Evolutionary conservation across 2,329 filamentous ascomycete genomes (phyloP), one percentile per base, ranked within the genome.

Genomic region (Hymenoscyphus scutula): DNA sequence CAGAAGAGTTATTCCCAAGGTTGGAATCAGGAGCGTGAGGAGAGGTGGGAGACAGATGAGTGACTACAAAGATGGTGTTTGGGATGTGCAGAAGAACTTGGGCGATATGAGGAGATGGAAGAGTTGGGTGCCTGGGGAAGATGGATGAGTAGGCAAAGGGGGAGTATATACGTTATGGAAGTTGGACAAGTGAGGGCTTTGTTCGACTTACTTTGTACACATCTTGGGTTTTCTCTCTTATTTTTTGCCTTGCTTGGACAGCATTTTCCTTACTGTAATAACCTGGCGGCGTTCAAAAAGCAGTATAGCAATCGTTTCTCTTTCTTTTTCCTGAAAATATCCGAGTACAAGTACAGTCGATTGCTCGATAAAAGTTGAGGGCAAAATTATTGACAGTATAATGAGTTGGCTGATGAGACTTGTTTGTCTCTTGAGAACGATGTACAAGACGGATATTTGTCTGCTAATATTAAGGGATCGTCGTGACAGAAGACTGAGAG

Each of bases 61-160:
- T 4, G 61, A 64, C 57, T 67, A 65, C 19, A 67, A 60, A 37
- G 60, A 67, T 5, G 65, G 61, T 0, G 41, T 63, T 25, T 68
- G 62, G 63, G 63, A 65, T n/a, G 56, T 67, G 15, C 66, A 69
- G 41, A 63, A 61, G 53, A 32, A 38, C 34, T 25, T 68, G 17
- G 66, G 66, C 2, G 64, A 65, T 63, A 68, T 69, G 67, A 56
- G 54, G 19, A 29, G 41, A 56, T 69, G 67, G 67, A 67, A 67
- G 51, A 64, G 45, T 4, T 69, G 67, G 67, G 41, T 34, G 25
- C 63, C 65, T 23, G 41, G 19, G n/a, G 41, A 23, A 23, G n/a
- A 23, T 48, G 19, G n/a, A 23, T 48, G n/a, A 48, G 5, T 48
- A 23, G n/a, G 41, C 13, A 23, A 23, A 23, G 41, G 41, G 38